These are phyloP conservation scores for Rauvolfia tetraphylla DNA, from an alignment of 257 asterid genomes.

Conservation along the genomic window DNA sequence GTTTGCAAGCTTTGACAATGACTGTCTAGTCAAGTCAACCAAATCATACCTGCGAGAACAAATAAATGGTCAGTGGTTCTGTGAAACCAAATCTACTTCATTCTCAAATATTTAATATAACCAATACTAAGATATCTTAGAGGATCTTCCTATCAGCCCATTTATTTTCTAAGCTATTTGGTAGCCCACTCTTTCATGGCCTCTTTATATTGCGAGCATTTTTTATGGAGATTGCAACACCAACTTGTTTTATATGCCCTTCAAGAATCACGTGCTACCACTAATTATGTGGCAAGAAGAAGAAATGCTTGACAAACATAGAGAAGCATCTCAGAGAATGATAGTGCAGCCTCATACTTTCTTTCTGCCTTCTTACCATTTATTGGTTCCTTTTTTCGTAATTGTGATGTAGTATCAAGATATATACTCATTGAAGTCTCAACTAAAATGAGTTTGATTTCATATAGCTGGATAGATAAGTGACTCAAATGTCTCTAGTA, in stretches of 20 bases:
- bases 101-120: not conserved
- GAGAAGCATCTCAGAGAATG: not conserved
- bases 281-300: not conserved
- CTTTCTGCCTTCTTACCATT: not conserved
- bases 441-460: not conserved
- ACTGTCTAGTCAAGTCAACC: constrained; percentile 89
- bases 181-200: not conserved
- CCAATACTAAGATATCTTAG: not conserved
- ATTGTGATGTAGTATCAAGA: too few species aligned
- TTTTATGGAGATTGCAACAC: not conserved
- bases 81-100: not conserved
- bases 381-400: not conserved
- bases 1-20: constrained; percentile 90
- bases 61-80: constrained; percentile 9
- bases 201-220: not conserved
- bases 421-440: not conserved
- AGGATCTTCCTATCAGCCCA: not conserved
- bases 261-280: not conserved
- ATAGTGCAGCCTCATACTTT: not conserved
- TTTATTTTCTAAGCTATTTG: not conserved
- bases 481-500: not conserved
- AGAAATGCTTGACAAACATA: not conserved
- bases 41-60: constrained; percentile 72
- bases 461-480: not conserved
- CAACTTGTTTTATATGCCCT: not conserved